Evolutionary conservation across 306 rosid genomes (phyloP).

Genomic region (Delonix regia): DNA sequence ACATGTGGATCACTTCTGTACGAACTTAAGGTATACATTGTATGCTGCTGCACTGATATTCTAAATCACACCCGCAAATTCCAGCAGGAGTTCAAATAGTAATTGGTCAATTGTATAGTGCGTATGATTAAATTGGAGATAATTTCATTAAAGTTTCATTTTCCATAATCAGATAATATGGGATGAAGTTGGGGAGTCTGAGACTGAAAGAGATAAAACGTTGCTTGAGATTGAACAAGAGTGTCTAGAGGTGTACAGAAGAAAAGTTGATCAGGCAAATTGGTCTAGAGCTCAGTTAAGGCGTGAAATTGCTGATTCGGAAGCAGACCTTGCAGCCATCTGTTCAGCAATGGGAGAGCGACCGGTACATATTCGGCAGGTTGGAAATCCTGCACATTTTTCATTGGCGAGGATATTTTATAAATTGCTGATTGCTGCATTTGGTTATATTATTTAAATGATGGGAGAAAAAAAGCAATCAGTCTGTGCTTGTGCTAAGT

Average conservation of each 20-base stretch:
- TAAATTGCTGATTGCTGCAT: conserved; percentile 1
- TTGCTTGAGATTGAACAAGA: conserved; percentile 94
- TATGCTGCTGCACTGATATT: conserved; percentile 1
- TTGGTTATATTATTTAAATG: neutral
- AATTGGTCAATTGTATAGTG: neutral
- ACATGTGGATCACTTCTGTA: conserved; percentile 86
- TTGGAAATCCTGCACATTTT: conserved; percentile 36
- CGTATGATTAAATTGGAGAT: neutral
- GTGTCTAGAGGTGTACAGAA: conserved; percentile 86
- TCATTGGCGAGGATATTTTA: conserved; percentile 15
- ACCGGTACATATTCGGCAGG: conserved; percentile 91
- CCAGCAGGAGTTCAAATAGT: neutral
- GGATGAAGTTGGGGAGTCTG: conserved; percentile 93
- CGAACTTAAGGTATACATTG: conserved; percentile 78
- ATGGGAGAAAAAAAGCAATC: no score
- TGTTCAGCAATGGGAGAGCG: conserved; percentile 98
- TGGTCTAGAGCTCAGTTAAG: conserved; percentile 85
- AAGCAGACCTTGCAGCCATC: conserved; percentile 90
- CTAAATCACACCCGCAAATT: neutral
- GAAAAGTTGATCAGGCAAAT: conserved; percentile 91
- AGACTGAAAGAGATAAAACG: conserved; percentile 79
- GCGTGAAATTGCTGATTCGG: conserved; percentile 92
- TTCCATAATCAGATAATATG: conserved; percentile 69
- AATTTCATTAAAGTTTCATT: conserved; percentile 7
- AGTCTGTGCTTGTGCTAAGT: neutral